Base-by-base conservation (phyloP, 2,329 filamentous ascomycete species). In the Aspergillus amoenus region DNA sequence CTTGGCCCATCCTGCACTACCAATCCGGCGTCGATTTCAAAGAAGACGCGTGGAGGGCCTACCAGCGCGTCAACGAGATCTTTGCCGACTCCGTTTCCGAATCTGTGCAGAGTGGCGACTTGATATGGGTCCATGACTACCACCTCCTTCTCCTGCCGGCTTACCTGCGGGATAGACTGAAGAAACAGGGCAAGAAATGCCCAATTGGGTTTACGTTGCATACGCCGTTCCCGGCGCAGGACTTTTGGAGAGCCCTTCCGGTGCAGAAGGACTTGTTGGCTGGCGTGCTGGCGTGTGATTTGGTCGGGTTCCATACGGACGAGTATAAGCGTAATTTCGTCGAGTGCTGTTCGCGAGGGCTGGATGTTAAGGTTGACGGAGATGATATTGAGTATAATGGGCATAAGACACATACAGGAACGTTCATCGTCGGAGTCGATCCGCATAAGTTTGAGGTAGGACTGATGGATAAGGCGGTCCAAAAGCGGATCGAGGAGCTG, bases 241-340 rank as follows among this genome's bases (percentile, higher is more conserved):
- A 97, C 75, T 94, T 96, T 68, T 96, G 95, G 79, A 86, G 92
- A 60, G 94, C 95, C 60, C 79, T 97, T 7, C 93, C 93, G 0
- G 91, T 97, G 27, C 85, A 92, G 58, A 90, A 95, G 71, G 86
- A 89, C 64, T 85, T 97, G 52, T 82, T 97, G 32, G 82, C 87
- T 49, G 92, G 93, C 45, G 83, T 96, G 40, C 81, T 97, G 22
- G 87, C 93, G 69, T 94, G 91, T 77, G 93, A 96, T 71, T 78
- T 97, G 56, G 88, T 97, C 66, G 93, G 93, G n/a, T 97, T 97
- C 79, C 93, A 97, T 76, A 97, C 93, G n/a, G 95, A 96, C 76
- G 91, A 96, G 77, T 97, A 97, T 68, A 91, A 91, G 27, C 84
- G 91, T 52, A 93, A 97, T 74, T 96, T 97, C n/a, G 17, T 47